Evolutionary conservation across 2,329 filamentous ascomycete species (phyloP).

Genomic region (Ambrosiella xylebori): DNA sequence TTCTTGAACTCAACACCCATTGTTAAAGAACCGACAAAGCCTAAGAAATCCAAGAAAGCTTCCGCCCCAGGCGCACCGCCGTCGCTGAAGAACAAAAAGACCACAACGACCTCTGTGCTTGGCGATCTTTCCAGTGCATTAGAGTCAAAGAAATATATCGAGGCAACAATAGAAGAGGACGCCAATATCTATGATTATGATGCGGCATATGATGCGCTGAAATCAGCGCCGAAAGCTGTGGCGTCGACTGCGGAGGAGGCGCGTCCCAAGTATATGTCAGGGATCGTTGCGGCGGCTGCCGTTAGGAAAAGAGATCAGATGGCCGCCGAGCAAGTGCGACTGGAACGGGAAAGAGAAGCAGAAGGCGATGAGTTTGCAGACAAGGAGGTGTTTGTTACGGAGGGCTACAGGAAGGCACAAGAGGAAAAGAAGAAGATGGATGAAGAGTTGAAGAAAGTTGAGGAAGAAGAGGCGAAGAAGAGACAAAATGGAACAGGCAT

Average conservation of each 20-base stretch:
- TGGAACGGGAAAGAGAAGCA: conserved; percentile 59
- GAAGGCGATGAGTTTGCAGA: conserved; percentile 68
- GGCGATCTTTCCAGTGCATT: conserved; percentile 50
- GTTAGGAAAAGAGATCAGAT: conserved; percentile 61
- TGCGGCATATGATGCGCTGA: conserved; percentile 60
- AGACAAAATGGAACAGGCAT: conserved; percentile 46
- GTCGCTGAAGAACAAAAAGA: conserved; percentile 20
- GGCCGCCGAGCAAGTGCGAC: conserved; percentile 63
- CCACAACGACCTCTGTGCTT: conserved; percentile 25
- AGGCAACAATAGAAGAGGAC: conserved; percentile 50
- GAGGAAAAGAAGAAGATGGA: conserved; percentile 55
- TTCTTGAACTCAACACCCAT: not conserved
- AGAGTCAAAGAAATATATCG: conserved; percentile 43
- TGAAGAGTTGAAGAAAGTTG: conserved; percentile 49
- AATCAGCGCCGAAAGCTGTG: conserved; percentile 44
- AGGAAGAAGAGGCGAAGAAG: conserved; percentile 47
- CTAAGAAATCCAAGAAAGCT: conserved; percentile 18
- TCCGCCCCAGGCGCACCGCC: conserved; percentile 1
- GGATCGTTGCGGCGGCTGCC: conserved; percentile 54
- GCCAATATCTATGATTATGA: conserved; percentile 75
- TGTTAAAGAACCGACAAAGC: conserved; percentile 14
- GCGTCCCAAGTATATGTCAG: conserved; percentile 64
- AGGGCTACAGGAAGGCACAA: conserved; percentile 66
- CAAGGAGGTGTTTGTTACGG: conserved; percentile 76
- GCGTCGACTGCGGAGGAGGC: conserved; percentile 39